phyloP scores from a whole-genome alignment of 257 asterid genomes.

The Verbascum thapsus region DNA sequence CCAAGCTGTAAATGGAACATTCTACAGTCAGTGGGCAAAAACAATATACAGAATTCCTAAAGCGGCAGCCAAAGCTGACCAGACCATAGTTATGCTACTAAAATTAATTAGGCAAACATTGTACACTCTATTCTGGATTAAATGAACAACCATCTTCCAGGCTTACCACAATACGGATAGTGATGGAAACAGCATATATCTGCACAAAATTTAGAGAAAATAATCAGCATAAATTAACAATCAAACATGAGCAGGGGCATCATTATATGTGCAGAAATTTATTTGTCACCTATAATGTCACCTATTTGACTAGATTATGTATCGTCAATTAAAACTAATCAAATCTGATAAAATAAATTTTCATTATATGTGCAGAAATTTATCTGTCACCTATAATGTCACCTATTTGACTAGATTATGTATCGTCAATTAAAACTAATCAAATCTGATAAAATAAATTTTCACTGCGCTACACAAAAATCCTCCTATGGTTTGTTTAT shows the following conservation, averaged over 20 bases:
- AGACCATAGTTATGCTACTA: not conserved
- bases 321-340: not conserved
- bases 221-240: constrained; percentile 25
- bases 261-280: not conserved
- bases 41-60: not conserved
- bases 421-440: no score
- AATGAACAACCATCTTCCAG: constrained; percentile 16
- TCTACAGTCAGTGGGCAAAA: constrained; percentile 20
- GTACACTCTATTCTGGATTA: not conserved
- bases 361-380: not conserved
- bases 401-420: no score
- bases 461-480: not conserved
- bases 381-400: no score
- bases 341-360: constrained; percentile 1
- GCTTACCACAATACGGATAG: constrained; percentile 67
- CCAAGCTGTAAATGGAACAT: constrained; percentile 47
- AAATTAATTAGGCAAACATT: not conserved
- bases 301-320: not conserved
- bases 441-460: no score
- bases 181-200: constrained; percentile 70
- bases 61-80: not conserved
- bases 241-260: constrained; percentile 13
- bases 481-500: not conserved
- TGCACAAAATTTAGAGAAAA: constrained; percentile 34
- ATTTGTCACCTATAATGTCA: not conserved